Percentiles rank a stretch among this genome's conserved stretches.
phyloP scores from a whole-genome alignment of 1,284 basidiomycete genomes.

The Sparassis latifolia region DNA sequence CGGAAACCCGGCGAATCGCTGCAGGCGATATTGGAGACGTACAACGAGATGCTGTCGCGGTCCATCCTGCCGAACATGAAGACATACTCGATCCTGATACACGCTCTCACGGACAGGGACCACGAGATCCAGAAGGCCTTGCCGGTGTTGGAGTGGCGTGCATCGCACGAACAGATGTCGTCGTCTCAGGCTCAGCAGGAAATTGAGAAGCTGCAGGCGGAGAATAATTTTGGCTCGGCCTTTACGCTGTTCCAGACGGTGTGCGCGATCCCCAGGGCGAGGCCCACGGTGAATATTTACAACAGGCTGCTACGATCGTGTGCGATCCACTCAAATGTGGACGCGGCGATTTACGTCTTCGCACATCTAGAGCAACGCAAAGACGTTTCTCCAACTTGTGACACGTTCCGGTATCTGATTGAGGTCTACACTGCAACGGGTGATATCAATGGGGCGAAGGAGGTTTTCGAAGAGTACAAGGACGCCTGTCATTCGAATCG shows the following conservation, averaged over 20 bases:
- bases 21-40: slow-evolving; percentile 57
- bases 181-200: slow-evolving; percentile 26
- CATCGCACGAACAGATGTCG: slow-evolving; percentile 28
- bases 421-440: slow-evolving; percentile 48
- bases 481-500: slow-evolving; percentile 32
- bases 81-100: slow-evolving; percentile 71
- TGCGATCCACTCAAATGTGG: slow-evolving; percentile 50
- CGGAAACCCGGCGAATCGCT: slow-evolving; percentile 53
- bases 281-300: slow-evolving; percentile 41
- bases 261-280: slow-evolving; percentile 29
- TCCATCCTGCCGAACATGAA: slow-evolving; percentile 58
- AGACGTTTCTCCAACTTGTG: slow-evolving; percentile 33
- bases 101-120: slow-evolving; percentile 69
- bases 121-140: slow-evolving; percentile 54
- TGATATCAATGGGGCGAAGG: slow-evolving; percentile 54
- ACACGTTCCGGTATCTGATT: slow-evolving; percentile 57
- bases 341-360: slow-evolving; percentile 66
- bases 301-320: slow-evolving; percentile 60
- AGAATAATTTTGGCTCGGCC: slow-evolving; percentile 66
- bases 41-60: slow-evolving; percentile 69
- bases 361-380: slow-evolving; percentile 52
- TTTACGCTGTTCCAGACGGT: slow-evolving; percentile 67
- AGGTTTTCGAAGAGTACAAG: slow-evolving; percentile 64
- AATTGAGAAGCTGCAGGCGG: slow-evolving; percentile 40
- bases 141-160: slow-evolving; percentile 35